These are phyloP conservation scores for Phytophthora brassicae DNA, from an alignment of 352 stramenopile species.

Conservation along the genomic window DNA sequence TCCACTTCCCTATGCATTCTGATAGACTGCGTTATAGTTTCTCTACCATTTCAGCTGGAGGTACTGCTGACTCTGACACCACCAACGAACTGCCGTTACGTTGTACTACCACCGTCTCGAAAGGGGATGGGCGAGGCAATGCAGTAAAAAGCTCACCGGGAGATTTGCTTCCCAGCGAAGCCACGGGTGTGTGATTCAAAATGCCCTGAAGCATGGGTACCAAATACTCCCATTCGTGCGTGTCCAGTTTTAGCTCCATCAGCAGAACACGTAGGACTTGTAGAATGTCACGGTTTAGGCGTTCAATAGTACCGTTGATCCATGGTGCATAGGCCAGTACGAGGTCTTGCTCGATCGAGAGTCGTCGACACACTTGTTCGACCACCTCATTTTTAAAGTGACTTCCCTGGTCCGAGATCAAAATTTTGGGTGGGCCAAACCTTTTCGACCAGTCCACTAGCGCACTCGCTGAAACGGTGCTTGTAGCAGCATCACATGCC, in stretches of 20 bases:
- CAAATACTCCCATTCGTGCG: constrained; percentile 16
- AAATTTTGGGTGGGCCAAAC: no score
- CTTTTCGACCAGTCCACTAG: constrained; percentile 19
- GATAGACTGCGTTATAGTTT: background rate
- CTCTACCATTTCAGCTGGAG: background rate
- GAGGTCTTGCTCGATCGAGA: no score
- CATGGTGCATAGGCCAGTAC: background rate
- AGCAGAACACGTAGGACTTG: no score
- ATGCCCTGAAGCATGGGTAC: constrained; percentile 6
- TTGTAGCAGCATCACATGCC: background rate
- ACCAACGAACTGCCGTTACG: no score
- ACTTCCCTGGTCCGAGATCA: no score
- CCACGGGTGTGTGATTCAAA: background rate
- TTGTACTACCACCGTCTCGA: background rate
- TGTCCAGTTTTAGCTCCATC: background rate
- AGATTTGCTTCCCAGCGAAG: constrained; percentile 5
- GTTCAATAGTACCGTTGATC: constrained; percentile 1
- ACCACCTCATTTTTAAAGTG: no score
- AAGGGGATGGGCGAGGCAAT: background rate
- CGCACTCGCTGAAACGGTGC: background rate
- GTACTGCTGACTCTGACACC: background rate
- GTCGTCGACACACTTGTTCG: no score
- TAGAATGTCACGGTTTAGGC: no score
- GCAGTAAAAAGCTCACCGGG: constrained; percentile 6
- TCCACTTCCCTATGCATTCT: background rate